phyloP scores from a whole-genome alignment of 2,329 filamentous ascomycete species.

The Catunica adiposa region DNA sequence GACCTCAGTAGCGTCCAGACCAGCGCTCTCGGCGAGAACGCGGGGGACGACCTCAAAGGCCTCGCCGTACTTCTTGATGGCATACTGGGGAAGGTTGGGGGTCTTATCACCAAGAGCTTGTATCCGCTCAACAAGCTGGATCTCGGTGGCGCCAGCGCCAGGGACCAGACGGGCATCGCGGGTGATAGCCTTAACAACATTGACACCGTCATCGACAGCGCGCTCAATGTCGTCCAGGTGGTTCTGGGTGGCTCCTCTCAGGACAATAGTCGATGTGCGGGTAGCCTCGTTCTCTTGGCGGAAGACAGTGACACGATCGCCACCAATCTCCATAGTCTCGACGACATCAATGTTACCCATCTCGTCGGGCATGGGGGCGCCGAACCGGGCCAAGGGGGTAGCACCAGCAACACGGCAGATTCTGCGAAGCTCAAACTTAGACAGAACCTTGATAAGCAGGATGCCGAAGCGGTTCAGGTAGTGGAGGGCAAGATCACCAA shows the following conservation, averaged over 20 bases:
- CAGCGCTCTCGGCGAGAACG: constrained; percentile 84
- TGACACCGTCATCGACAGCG: constrained; percentile 94
- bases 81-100: constrained; percentile 81
- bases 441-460: constrained; percentile 87
- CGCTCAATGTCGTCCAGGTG: constrained; percentile 94
- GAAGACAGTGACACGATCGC: constrained; percentile 96
- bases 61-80: constrained; percentile 93
- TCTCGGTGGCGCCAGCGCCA: constrained; percentile 85
- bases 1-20: constrained; percentile 92
- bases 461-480: constrained; percentile 97
- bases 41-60: constrained; percentile 94
- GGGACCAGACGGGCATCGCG: constrained; percentile 82
- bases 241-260: constrained; percentile 93
- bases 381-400: constrained; percentile 85
- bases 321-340: constrained; percentile 93
- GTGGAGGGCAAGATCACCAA: constrained; percentile 90
- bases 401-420: constrained; percentile 93
- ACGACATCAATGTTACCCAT: constrained; percentile 92
- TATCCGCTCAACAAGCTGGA: constrained; percentile 85
- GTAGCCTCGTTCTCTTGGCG: constrained; percentile 88
- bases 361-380: constrained; percentile 98
- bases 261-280: constrained; percentile 81
- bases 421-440: constrained; percentile 91
- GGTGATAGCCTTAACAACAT: constrained; percentile 96
- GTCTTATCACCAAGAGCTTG: constrained; percentile 83